phyloP scores from a whole-genome alignment of 805 yeast species.

The Sporopachydermia lactativora region DNA sequence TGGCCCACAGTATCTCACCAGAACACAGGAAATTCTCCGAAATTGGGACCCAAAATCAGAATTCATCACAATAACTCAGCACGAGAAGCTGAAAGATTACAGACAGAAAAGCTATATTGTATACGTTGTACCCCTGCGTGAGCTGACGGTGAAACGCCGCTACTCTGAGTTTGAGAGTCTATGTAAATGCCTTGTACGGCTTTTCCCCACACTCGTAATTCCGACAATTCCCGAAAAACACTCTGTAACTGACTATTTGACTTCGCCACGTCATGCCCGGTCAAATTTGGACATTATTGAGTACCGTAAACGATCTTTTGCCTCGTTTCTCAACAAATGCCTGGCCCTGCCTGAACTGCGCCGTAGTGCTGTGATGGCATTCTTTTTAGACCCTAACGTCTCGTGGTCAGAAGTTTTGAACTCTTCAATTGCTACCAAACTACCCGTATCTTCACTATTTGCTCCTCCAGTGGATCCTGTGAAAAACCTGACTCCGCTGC shows the following conservation, averaged over 20 bases:
- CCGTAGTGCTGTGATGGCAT: background rate
- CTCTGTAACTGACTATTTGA: background rate
- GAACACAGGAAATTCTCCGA: background rate
- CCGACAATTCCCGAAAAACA: conserved; percentile 1
- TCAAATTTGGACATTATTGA: background rate
- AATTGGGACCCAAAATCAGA: background rate
- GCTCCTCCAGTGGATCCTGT: background rate
- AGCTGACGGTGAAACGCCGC: background rate
- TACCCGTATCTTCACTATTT: conserved; percentile 13
- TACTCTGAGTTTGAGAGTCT: background rate
- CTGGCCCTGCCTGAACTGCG: background rate
- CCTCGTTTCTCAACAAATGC: background rate
- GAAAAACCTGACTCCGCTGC: background rate
- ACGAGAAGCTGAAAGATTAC: conserved; percentile 1
- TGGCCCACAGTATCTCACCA: background rate
- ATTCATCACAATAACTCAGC: background rate
- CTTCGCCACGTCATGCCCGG: background rate
- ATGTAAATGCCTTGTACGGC: background rate
- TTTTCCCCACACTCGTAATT: background rate
- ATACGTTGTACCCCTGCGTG: background rate
- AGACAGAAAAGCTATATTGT: background rate
- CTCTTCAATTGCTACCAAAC: conserved; percentile 17
- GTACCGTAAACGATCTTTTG: background rate
- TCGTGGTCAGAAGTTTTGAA: conserved; percentile 8
- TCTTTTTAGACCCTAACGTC: conserved; percentile 1